phyloP scores from a whole-genome alignment of 257 asterid species.

The Orobanche coerulescens region DNA sequence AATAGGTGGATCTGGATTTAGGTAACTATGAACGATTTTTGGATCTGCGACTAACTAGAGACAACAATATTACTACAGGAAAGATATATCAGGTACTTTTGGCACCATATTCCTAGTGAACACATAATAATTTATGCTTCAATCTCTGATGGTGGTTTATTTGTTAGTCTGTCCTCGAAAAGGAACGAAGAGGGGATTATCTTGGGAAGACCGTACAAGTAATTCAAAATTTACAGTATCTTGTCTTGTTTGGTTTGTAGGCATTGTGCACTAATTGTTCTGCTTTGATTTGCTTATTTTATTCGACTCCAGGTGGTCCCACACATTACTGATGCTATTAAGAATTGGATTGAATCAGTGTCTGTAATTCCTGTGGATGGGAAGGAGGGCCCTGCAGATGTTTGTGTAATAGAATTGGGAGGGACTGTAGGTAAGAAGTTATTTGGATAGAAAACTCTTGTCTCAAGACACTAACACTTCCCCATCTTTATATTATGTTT shows the following conservation, averaged over 20 bases:
- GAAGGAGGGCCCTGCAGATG: conserved; percentile 89
- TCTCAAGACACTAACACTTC: background rate
- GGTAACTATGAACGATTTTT: conserved; percentile 93
- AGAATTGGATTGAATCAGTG: conserved; percentile 85
- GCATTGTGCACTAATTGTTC: background rate
- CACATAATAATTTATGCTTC: conserved; percentile 15
- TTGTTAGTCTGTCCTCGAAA: conserved; percentile 81
- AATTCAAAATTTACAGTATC: conserved; percentile 15
- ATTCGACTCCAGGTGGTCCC: conserved; percentile 70
- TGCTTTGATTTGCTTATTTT: conserved; percentile 7
- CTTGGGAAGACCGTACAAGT: conserved; percentile 99
- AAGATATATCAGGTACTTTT: conserved; percentile 86
- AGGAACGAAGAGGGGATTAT: conserved; percentile 90
- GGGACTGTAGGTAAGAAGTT: conserved; percentile 85
- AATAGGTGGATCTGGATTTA: conserved; percentile 92
- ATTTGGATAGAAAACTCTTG: background rate
- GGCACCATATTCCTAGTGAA: background rate
- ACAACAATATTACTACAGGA: conserved; percentile 96
- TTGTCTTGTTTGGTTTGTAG: background rate
- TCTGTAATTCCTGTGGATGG: conserved; percentile 85
- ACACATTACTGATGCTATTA: conserved; percentile 89
- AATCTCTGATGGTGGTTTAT: conserved; percentile 19
- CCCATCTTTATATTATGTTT: background rate
- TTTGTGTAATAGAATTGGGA: conserved; percentile 96
- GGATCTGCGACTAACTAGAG: conserved; percentile 88